These are phyloP conservation scores for Carex cristatella DNA, from an alignment of 176 grass and related monocot genomes.

Conservation along the genomic window DNA sequence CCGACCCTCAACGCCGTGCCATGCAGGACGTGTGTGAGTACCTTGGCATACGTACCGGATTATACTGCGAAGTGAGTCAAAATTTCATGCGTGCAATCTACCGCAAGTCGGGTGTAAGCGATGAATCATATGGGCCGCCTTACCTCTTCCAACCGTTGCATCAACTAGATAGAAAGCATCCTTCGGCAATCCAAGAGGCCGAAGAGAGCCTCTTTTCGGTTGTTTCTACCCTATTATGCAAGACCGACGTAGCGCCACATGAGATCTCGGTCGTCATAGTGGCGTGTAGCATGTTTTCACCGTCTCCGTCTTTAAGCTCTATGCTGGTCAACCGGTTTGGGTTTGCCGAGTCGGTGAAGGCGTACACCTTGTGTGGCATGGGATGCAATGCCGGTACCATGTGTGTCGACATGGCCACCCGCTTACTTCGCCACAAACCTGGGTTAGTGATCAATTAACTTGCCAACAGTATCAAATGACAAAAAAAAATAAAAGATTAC, in stretches of 20 bases:
- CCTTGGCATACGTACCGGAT: not conserved
- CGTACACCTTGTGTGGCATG: constrained; percentile 71
- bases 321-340: constrained; percentile 47
- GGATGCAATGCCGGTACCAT: constrained; percentile 72
- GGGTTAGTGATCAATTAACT: not conserved
- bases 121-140: constrained; percentile 45
- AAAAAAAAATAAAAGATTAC: too few relatives aligned
- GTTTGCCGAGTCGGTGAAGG: constrained; percentile 28
- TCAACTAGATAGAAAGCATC: constrained; percentile 33
- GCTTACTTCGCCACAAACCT: constrained; percentile 30
- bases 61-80: constrained; percentile 35
- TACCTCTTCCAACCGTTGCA: constrained; percentile 22
- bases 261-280: constrained; percentile 47
- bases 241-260: constrained; percentile 8
- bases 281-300: constrained; percentile 68
- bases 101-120: constrained; percentile 41
- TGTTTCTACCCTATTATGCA: constrained; percentile 31
- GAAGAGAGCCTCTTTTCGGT: constrained; percentile 44
- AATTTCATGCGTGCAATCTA: constrained; percentile 59
- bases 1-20: not conserved
- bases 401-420: constrained; percentile 56
- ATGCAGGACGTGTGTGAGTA: not conserved
- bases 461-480: too few relatives aligned
- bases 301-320: constrained; percentile 56
- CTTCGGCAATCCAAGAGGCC: constrained; percentile 41